Evolutionary conservation across 257 asterid genomes (phyloP).

Genomic region (Fraxinus pennsylvanica): DNA sequence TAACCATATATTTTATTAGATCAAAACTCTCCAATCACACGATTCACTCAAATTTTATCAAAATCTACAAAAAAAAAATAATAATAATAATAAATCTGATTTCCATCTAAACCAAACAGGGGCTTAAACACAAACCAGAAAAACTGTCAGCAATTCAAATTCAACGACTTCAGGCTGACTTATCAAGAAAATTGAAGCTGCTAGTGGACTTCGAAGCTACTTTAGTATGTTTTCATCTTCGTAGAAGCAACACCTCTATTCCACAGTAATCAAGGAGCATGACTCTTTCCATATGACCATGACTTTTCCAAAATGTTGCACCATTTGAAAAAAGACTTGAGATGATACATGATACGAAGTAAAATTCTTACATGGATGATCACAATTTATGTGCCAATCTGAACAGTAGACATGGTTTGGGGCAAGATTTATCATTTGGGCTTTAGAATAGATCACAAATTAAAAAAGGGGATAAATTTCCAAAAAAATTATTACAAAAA

Average conservation of each 20-base stretch:
- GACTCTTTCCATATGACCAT: not conserved
- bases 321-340: not conserved
- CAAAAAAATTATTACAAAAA: not conserved
- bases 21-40: no score
- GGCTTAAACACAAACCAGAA: not conserved
- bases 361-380: no score
- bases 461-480: not conserved
- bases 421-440: not conserved
- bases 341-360: no score
- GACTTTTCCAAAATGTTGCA: not conserved
- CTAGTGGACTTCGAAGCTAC: not conserved
- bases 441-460: not conserved
- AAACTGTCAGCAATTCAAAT: not conserved
- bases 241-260: not conserved
- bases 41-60: no score
- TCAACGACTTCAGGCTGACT: not conserved
- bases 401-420: not conserved
- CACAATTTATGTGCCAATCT: not conserved
- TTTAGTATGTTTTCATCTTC: not conserved
- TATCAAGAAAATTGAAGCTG: not conserved
- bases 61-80: no score
- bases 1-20: no score
- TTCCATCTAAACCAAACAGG: no score
- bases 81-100: no score
- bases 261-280: not conserved